Conservation (phyloP, 164 flowering plant genomes). For the Saururus chinensis region DNA sequence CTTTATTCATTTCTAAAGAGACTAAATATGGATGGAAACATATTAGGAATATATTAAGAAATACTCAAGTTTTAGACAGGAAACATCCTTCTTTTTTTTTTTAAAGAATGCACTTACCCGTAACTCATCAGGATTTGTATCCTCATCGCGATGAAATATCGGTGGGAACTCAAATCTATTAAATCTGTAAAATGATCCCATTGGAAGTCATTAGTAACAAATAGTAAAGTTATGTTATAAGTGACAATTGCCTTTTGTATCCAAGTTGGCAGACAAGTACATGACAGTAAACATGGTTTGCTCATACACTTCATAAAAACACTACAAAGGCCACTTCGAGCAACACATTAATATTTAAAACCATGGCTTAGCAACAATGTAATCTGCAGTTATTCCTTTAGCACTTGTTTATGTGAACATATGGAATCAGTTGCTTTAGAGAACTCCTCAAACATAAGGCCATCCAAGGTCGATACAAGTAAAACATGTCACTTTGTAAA, state of each 20-base stretch:
- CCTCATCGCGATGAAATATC: slow-evolving; percentile 81
- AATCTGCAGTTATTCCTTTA: not conserved
- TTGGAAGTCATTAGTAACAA: not conserved
- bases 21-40: too few species aligned
- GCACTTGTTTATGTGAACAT: not conserved
- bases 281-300: too few species aligned
- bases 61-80: too few species aligned
- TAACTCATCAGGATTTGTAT: slow-evolving; percentile 75
- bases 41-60: too few species aligned
- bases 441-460: not conserved
- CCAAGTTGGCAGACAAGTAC: too few species aligned
- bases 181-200: slow-evolving; percentile 49
- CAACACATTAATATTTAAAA: not conserved
- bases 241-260: too few species aligned
- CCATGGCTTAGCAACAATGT: not conserved
- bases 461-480: not conserved
- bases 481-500: too few species aligned
- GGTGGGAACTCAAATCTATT: slow-evolving; percentile 91
- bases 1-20: too few species aligned
- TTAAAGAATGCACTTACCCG: slow-evolving; percentile 42
- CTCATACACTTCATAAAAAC: too few species aligned
- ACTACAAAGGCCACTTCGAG: too few species aligned
- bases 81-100: too few species aligned
- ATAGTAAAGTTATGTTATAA: too few species aligned
- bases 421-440: not conserved